Base-by-base conservation (phyloP, 2,329 filamentous ascomycete species). In the Aureobasidium sp. region DNA sequence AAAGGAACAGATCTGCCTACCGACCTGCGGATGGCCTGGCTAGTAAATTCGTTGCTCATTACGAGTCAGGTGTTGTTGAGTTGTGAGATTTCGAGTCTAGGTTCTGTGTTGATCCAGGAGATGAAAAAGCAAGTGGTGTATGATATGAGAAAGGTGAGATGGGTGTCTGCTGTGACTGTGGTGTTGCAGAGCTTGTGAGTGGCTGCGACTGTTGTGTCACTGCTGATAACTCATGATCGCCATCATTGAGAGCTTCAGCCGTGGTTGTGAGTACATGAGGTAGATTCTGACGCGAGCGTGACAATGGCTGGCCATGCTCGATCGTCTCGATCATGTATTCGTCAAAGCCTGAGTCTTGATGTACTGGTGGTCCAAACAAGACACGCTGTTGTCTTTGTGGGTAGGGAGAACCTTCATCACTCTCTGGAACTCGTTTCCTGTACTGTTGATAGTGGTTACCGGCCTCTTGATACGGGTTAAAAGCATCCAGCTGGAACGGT, bases 341-440 rank as follows among this genome's bases (percentile, higher is more conserved):
- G 51, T 73, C 73, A 57, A 75, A 75, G 12, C 73, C 73, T 6
- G 73, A 75, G 55, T 75, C 73, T 34, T 70, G 70, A 61, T 75
- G 73, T 20, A 67, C 29, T 31, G 67, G 67, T 25, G 64, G 65
- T 1, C 31, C 27, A 36, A 63, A 55, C 20, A 60, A 27, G 22
- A 49, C 57, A 20, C 36, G 57, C 8, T 41, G 57, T 5, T 60
- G 44, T 25, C 57, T 34, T 42, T 25, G 3, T 20, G 55, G 55
- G 17, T 37, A 8, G 27, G 29, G 31, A 37, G 14, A 39, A 14
- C 17, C 31, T 58, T 48, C 31, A 3, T 27, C 31, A 20, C 22
- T 47, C 1, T 25, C 15, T 4, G 29, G 11, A 25, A 7, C 31
- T 20, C 34, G 58, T 14, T 41, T 55, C 20, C 2, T 6, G 4